Evolutionary conservation across 2,329 filamentous ascomycete species (phyloP).

Genomic region (Botrytis fragariae): DNA sequence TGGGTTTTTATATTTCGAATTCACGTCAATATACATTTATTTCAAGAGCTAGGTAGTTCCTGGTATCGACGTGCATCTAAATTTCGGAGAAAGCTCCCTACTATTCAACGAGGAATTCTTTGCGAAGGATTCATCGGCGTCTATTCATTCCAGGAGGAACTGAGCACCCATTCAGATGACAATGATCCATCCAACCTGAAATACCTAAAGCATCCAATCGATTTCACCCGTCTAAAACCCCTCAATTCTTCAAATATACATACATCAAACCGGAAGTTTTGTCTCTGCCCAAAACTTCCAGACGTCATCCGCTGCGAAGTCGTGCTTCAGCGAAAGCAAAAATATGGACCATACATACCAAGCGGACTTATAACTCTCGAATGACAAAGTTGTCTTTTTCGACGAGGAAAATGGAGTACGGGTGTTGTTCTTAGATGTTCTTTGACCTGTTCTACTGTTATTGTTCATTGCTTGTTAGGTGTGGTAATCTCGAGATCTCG

Average conservation of each 20-base stretch:
- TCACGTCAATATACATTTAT: neutral
- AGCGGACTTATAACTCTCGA: neutral
- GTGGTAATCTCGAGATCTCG: neutral
- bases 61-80: neutral
- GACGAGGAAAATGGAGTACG: neutral
- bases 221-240: neutral
- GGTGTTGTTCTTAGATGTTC: neutral
- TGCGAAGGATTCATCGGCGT: neutral
- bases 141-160: neutral
- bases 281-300: neutral
- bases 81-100: neutral
- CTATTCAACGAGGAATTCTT: neutral
- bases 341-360: neutral
- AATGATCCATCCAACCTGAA: neutral
- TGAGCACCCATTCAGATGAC: neutral
- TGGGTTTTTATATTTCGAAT: neutral
- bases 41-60: neutral
- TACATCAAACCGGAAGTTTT: neutral
- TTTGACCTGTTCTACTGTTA: neutral
- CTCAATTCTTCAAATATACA: neutral
- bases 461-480: fast-evolving
- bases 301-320: neutral
- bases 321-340: neutral
- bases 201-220: no score
- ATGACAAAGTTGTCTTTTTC: neutral